Evolutionary conservation across 306 rosid species (phyloP).

Genomic region (Glycyrrhiza uralensis): DNA sequence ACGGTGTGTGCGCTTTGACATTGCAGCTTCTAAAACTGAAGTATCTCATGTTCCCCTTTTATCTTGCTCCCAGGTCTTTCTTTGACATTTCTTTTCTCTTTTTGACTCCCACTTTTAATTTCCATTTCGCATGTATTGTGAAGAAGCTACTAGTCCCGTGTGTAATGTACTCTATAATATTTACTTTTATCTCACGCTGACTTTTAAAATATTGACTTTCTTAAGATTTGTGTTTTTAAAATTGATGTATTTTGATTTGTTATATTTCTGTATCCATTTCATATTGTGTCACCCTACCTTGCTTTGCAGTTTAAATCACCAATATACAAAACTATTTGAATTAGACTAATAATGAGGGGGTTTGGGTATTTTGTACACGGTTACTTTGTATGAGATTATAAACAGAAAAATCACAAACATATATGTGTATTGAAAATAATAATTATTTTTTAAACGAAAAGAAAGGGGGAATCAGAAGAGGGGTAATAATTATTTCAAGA

Average conservation of each 20-base stretch:
- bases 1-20: not conserved
- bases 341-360: too few species aligned
- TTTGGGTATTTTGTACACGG: too few species aligned
- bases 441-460: not conserved
- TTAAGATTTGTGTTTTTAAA: too few species aligned
- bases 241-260: too few species aligned
- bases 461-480: not conserved
- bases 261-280: too few species aligned
- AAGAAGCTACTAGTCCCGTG: not conserved
- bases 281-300: too few species aligned
- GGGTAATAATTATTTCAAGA: not conserved
- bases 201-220: too few species aligned
- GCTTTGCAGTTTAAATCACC: not conserved
- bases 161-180: too few species aligned
- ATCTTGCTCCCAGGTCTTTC: constrained; percentile 60
- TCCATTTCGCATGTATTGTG: not conserved
- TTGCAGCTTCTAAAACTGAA: constrained; percentile 45
- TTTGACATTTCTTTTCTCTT: not conserved
- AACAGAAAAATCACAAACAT: not conserved
- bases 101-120: not conserved
- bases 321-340: not conserved
- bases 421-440: not conserved
- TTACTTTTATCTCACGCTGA: too few species aligned
- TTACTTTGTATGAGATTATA: too few species aligned
- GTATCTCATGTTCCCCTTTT: constrained; percentile 50